Conservation (phyloP, 805 yeast genomes). For the Zygosaccharomyces gambellarensis region DNA sequence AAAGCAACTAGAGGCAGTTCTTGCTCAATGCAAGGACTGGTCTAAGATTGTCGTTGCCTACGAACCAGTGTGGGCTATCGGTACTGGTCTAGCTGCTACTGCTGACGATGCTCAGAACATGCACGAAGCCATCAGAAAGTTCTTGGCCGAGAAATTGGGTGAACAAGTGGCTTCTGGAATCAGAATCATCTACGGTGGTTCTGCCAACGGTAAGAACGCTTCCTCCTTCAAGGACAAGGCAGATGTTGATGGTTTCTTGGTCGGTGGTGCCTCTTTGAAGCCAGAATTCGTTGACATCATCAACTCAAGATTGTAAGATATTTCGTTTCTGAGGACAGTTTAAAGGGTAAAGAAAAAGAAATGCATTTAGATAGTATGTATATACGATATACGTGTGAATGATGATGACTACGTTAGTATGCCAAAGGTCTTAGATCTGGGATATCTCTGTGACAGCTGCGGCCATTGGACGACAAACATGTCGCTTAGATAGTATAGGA, state of each 20-base stretch:
- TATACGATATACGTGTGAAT: not conserved
- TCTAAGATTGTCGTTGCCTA: conserved; percentile 88
- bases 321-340: not conserved
- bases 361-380: not conserved
- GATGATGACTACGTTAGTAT: conserved; percentile 51
- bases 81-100: conserved; percentile 98
- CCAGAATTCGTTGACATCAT: conserved; percentile 95
- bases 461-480: conserved; percentile 91
- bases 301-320: conserved; percentile 63
- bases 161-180: conserved; percentile 65
- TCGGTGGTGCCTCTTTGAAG: conserved; percentile 98
- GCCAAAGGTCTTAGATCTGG: conserved; percentile 71
- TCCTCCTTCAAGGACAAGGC: conserved; percentile 82
- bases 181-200: conserved; percentile 97
- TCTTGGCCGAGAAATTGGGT: conserved; percentile 73
- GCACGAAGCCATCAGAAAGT: conserved; percentile 83
- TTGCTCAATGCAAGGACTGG: conserved; percentile 83
- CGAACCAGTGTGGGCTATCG: conserved; percentile 99
- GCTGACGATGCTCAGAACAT: conserved; percentile 97
- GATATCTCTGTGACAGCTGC: conserved; percentile 40
- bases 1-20: conserved; percentile 86
- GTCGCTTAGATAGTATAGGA: conserved; percentile 67
- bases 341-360: not conserved
- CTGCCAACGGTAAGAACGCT: conserved; percentile 94
- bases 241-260: conserved; percentile 97